These are phyloP conservation scores for Podospora pseudocomata DNA, from an alignment of 495 filamentous ascomycete species.

Conservation along the genomic window DNA sequence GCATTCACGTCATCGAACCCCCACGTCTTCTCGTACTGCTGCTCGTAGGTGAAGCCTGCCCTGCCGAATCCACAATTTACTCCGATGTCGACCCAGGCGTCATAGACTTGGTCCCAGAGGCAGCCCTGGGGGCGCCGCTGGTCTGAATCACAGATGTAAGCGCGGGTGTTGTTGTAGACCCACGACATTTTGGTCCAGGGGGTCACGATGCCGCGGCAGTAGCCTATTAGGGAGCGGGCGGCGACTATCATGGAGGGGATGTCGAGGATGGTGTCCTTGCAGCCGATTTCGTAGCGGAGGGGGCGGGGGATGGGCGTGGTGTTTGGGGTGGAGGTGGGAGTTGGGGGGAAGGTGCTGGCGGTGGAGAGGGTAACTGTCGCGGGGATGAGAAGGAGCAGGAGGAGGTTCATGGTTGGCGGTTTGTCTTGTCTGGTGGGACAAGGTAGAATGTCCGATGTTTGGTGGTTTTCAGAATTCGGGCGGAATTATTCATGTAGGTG, in stretches of 20 bases:
- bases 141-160: conserved; percentile 4
- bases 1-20: neutral
- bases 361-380: neutral
- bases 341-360: neutral
- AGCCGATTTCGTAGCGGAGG: neutral
- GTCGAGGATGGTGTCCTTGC: conserved; percentile 1
- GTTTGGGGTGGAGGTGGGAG: neutral
- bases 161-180: neutral
- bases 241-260: neutral
- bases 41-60: neutral
- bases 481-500: neutral
- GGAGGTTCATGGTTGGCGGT: neutral
- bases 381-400: neutral
- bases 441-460: neutral
- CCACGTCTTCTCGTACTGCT: neutral
- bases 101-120: neutral
- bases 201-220: conserved; percentile 1
- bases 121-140: neutral
- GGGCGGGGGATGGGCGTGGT: neutral
- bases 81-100: neutral
- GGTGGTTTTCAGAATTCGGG: neutral
- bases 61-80: neutral
- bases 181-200: conserved; percentile 2
- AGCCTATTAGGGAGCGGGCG: neutral
- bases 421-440: neutral